Conservation (phyloP, 208 protist genomes). For the Acanthamoeba castellanii region DNA sequence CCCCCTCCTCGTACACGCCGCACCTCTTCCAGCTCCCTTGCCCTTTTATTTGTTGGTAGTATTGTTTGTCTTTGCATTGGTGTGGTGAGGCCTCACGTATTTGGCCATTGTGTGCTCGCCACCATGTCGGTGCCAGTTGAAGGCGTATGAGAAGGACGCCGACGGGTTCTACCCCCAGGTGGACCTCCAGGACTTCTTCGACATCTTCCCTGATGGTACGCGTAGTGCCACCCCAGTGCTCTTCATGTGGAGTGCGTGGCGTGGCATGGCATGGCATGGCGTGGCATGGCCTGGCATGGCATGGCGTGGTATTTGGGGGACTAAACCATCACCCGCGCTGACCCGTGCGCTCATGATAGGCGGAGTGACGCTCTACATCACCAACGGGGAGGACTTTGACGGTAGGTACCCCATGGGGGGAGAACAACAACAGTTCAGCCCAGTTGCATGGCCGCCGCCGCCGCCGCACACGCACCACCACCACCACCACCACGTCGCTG, state of each 20-base stretch:
- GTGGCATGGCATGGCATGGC: too few species aligned
- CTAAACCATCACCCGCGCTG: not conserved
- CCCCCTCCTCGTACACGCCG: not conserved
- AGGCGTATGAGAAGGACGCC: constrained; percentile 3
- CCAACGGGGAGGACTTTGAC: constrained; percentile 3
- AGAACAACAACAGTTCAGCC: too few species aligned
- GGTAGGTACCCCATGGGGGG: not conserved
- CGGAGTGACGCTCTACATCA: constrained; percentile 46
- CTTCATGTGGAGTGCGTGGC: too few species aligned
- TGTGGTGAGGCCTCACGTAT: too few species aligned
- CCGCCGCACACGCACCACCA: not conserved
- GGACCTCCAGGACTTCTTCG: constrained; percentile 42
- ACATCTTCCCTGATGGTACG: constrained; percentile 6
- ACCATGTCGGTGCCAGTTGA: not conserved
- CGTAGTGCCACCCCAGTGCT: not conserved
- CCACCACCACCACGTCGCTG: not conserved
- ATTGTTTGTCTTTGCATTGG: too few species aligned
- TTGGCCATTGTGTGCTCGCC: not conserved
- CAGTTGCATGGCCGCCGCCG: too few species aligned
- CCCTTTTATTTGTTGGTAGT: too few species aligned
- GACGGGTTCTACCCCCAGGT: not conserved
- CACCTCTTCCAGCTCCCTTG: too few species aligned
- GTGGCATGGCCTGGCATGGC: too few species aligned
- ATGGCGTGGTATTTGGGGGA: too few species aligned
- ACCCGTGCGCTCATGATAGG: not conserved